These are phyloP conservation scores for Globisporangium nagaii DNA, from an alignment of 352 stramenopile species.

Conservation along the genomic window DNA sequence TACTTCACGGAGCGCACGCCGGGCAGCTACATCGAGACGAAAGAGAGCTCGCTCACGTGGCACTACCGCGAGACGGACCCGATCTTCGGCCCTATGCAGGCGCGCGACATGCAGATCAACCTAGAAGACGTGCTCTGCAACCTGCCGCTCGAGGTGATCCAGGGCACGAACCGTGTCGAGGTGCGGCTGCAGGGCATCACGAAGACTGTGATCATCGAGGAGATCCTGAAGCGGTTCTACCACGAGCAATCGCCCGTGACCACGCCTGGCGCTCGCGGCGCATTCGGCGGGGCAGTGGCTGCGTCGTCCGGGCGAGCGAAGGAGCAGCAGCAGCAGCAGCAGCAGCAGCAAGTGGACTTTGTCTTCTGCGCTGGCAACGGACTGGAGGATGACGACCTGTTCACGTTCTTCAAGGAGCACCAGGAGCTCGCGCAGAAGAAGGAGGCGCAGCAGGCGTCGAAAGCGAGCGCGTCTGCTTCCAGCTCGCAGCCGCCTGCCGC, in stretches of 20 bases:
- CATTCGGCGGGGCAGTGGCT: slow-evolving; percentile 52
- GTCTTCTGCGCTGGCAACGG: slow-evolving; percentile 84
- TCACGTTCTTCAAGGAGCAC: slow-evolving; percentile 78
- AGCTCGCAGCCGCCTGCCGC: not conserved
- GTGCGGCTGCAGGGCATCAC: slow-evolving; percentile 75
- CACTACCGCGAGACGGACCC: slow-evolving; percentile 83
- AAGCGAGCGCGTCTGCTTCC: not conserved
- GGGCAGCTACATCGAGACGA: slow-evolving; percentile 77
- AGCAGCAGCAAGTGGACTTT: slow-evolving; percentile 58
- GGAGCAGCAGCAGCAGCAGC: not conserved
- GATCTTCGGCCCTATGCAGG: slow-evolving; percentile 83
- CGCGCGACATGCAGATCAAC: slow-evolving; percentile 87
- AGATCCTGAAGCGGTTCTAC: slow-evolving; percentile 45
- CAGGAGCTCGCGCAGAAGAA: slow-evolving; percentile 31
- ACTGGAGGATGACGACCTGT: slow-evolving; percentile 82
- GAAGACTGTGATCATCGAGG: slow-evolving; percentile 72
- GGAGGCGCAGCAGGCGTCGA: slow-evolving; percentile 1
- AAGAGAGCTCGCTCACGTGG: slow-evolving; percentile 83
- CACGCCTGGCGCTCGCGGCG: slow-evolving; percentile 75
- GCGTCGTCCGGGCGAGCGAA: slow-evolving; percentile 19
- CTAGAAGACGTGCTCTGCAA: slow-evolving; percentile 80
- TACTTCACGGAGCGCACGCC: slow-evolving; percentile 71
- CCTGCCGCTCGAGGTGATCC: slow-evolving; percentile 82
- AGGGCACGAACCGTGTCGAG: slow-evolving; percentile 75
- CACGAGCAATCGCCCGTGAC: slow-evolving; percentile 34